Conservation (phyloP, 768 basidiomycete species). For the Leccinum variicolor region DNA sequence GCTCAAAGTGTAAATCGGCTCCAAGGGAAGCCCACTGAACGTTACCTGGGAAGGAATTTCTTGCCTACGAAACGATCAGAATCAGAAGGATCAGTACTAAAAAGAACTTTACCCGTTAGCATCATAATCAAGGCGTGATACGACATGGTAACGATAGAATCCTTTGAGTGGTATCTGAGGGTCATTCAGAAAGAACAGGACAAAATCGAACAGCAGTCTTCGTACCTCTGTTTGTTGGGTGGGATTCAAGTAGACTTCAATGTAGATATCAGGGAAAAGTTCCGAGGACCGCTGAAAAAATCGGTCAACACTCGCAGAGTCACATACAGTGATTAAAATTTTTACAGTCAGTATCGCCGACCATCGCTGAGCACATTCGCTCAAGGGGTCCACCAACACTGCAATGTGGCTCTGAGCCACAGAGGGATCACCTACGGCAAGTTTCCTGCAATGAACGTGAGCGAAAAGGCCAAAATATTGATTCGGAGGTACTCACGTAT, state of each 20-base stretch:
- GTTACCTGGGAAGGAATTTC: conserved; percentile 55
- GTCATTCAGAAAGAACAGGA: background rate
- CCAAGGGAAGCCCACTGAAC: conserved; percentile 73
- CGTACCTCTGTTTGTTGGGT: conserved; percentile 62
- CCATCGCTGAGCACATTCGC: conserved; percentile 84
- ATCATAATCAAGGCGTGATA: conserved; percentile 58
- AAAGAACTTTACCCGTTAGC: conserved; percentile 51
- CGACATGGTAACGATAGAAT: conserved; percentile 83
- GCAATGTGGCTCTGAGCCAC: conserved; percentile 69
- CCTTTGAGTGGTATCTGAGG: conserved; percentile 81
- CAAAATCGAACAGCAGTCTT: background rate
- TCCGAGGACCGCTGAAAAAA: conserved; percentile 23
- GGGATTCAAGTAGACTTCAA: conserved; percentile 83
- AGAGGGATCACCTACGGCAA: conserved; percentile 63
- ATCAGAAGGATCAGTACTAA: background rate
- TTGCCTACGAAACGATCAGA: conserved; percentile 36
- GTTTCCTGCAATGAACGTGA: conserved; percentile 44
- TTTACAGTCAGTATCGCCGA: conserved; percentile 72
- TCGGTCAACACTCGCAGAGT: background rate
- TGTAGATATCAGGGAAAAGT: conserved; percentile 57
- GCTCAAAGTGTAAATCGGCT: conserved; percentile 91
- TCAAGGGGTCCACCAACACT: conserved; percentile 80
- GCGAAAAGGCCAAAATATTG: background rate
- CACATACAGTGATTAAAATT: conserved; percentile 5
- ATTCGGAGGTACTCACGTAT: conserved; percentile 52